phyloP scores from a whole-genome alignment of 169 alveolate genomes.

The Eimeria tenella region DNA sequence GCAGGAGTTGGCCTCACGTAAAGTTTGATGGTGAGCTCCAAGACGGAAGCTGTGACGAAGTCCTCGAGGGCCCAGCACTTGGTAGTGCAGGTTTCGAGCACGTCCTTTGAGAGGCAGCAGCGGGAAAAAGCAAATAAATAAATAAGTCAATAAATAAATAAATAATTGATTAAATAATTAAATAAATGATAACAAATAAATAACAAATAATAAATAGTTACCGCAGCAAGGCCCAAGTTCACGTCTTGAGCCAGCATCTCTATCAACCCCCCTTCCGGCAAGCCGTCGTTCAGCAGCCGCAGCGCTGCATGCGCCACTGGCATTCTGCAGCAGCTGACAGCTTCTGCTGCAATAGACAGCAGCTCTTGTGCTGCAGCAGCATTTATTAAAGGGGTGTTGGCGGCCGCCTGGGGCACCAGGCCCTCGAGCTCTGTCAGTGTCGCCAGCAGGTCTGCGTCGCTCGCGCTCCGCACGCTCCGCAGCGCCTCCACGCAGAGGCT shows the following conservation, averaged over 20 bases:
- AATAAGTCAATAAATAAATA: neutral
- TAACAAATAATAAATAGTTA: neutral
- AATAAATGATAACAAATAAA: neutral
- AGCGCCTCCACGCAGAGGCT: neutral
- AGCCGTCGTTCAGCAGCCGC: neutral
- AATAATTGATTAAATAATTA: neutral
- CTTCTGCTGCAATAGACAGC: neutral
- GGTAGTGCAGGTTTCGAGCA: neutral
- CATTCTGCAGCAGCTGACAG: neutral
- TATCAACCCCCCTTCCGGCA: neutral
- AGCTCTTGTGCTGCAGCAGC: neutral
- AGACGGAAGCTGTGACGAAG: neutral
- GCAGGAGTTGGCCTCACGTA: neutral
- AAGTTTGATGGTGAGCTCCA: neutral
- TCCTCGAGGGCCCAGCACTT: slow-evolving; percentile 12
- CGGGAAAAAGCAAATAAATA: neutral
- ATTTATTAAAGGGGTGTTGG: neutral
- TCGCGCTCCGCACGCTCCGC: neutral
- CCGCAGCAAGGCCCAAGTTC: neutral
- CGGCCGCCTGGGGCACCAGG: neutral
- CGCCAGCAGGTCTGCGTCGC: neutral
- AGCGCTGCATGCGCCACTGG: neutral
- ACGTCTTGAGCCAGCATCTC: neutral
- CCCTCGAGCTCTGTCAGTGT: neutral
- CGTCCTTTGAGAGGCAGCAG: neutral